A percentile compares a stretch with the other conserved stretches of the same genome.
phyloP scores from a whole-genome alignment of 1,284 basidiomycete genomes.

The Ustilago crameri region DNA sequence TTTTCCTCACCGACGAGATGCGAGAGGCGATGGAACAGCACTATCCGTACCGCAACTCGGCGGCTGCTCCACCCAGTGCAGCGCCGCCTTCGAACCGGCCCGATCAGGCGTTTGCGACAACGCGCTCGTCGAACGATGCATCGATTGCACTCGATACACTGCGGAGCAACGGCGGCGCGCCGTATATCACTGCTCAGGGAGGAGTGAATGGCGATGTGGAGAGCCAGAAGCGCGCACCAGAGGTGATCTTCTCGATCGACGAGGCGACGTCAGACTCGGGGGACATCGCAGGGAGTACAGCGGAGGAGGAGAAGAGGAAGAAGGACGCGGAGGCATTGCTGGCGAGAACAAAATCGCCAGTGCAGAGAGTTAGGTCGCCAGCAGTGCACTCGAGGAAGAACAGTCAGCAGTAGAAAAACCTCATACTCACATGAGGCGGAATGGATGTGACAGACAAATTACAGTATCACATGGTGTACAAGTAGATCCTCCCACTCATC shows the following conservation, averaged over 20 bases:
- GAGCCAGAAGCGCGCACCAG: constrained; percentile 34
- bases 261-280: constrained; percentile 15
- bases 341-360: constrained; percentile 29
- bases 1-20: constrained; percentile 63
- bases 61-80: constrained; percentile 40
- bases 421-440: no score
- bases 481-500: no score
- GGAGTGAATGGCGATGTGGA: constrained; percentile 35
- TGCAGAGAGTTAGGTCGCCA: constrained; percentile 32
- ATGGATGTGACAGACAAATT: no score
- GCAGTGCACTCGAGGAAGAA: constrained; percentile 8
- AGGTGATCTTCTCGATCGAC: constrained; percentile 44
- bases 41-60: constrained; percentile 47
- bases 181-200: constrained; percentile 39
- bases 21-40: constrained; percentile 60
- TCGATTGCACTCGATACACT: constrained; percentile 30
- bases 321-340: constrained; percentile 22
- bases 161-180: constrained; percentile 31
- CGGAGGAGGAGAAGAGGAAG: constrained; percentile 30
- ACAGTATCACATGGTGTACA: no score
- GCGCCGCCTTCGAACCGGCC: constrained; percentile 46
- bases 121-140: neutral
- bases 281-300: constrained; percentile 24
- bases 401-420: neutral
- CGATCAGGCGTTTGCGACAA: constrained; percentile 43